phyloP scores from a whole-genome alignment of 768 basidiomycete genomes.

The Mycena latifolia region DNA sequence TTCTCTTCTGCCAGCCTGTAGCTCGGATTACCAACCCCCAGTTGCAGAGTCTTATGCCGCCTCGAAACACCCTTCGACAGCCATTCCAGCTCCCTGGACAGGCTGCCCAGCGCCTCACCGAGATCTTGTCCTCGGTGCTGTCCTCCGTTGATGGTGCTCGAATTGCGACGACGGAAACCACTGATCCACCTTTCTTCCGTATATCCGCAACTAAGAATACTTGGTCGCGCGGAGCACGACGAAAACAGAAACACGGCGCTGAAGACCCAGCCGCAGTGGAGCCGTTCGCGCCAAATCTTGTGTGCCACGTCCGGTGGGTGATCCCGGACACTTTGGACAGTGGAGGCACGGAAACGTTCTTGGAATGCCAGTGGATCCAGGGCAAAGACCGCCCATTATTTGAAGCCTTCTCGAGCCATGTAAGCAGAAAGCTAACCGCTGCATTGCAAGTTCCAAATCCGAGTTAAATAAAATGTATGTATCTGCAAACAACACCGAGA shows the following conservation, averaged over 20 bases:
- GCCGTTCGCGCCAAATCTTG: not conserved
- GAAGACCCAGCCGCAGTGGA: no score
- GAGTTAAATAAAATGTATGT: no score
- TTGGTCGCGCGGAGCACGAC: slow-evolving; percentile 72
- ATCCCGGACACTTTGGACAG: slow-evolving; percentile 24
- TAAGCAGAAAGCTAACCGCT: slow-evolving; percentile 61
- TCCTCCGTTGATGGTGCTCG: slow-evolving; percentile 43
- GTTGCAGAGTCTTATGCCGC: slow-evolving; percentile 67
- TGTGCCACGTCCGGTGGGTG: slow-evolving; percentile 31
- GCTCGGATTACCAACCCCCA: slow-evolving; percentile 52
- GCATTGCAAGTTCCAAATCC: not conserved
- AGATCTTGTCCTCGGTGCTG: slow-evolving; percentile 47
- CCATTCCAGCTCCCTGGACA: slow-evolving; percentile 39
- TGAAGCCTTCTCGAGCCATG: slow-evolving; percentile 77
- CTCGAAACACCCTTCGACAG: slow-evolving; percentile 67
- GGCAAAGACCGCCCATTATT: slow-evolving; percentile 70
- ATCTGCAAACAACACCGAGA: no score
- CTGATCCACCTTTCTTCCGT: not conserved
- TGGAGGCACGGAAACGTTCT: no score
- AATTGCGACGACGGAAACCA: not conserved
- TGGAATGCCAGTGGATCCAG: slow-evolving; percentile 73
- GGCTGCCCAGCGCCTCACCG: slow-evolving; percentile 27
- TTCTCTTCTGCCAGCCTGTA: slow-evolving; percentile 40
- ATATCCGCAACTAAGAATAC: slow-evolving; percentile 32
- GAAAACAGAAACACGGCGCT: slow-evolving; percentile 52